A percentile compares a stretch with the other conserved stretches of the same genome.
These are phyloP conservation scores for Bremia lactucae DNA, from an alignment of 352 stramenopile genomes.

Conservation along the genomic window DNA sequence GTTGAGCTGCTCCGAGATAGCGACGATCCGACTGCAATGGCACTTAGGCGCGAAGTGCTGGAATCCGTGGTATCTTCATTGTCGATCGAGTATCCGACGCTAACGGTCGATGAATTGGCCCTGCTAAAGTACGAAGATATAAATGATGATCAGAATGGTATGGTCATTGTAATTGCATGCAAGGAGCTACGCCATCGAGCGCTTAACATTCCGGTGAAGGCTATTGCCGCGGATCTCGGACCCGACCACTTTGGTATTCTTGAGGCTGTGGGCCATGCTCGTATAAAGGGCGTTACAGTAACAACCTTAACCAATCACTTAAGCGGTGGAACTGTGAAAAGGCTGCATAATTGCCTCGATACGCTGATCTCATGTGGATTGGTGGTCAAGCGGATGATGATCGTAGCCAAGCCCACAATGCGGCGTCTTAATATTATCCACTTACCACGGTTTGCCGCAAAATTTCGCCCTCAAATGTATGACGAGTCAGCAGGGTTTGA, in stretches of 20 bases:
- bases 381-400: conserved; percentile 78
- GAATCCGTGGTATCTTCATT: background rate
- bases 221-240: conserved; percentile 52
- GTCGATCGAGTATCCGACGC: background rate
- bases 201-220: conserved; percentile 51
- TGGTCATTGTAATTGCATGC: conserved; percentile 43
- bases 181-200: conserved; percentile 53
- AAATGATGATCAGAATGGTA: conserved; percentile 2
- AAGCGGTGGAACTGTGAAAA: conserved; percentile 40
- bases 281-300: conserved; percentile 45
- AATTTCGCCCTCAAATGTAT: conserved; percentile 57
- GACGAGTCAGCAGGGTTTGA: conserved; percentile 65
- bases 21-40: conserved; percentile 1
- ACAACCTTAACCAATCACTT: conserved; percentile 31
- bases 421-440: conserved; percentile 72
- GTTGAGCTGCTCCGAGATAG: conserved; percentile 5
- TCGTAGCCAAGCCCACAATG: conserved; percentile 48
- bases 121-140: conserved; percentile 15
- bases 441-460: conserved; percentile 49
- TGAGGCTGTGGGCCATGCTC: conserved; percentile 42
- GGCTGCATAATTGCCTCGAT: conserved; percentile 65
- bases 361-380: conserved; percentile 68
- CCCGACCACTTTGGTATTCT: conserved; percentile 55
- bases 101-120: conserved; percentile 9
- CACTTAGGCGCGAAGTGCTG: conserved; percentile 18